Base-by-base conservation (phyloP, 2,329 filamentous ascomycete species). In the Amphichorda felina region DNA sequence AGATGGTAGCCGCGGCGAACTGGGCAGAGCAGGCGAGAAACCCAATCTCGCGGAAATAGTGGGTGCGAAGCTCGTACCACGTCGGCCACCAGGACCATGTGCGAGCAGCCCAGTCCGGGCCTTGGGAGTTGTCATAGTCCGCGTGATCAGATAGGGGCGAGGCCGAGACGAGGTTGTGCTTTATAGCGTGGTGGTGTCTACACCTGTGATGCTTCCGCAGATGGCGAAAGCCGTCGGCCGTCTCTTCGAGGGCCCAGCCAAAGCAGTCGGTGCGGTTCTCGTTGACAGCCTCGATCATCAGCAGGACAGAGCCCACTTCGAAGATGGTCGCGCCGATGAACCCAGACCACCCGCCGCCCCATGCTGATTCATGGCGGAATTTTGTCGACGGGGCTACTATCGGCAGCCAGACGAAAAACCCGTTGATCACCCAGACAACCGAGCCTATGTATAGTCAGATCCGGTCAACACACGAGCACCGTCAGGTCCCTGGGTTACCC, bases 241-340 rank as follows among this genome's bases (percentile, higher is more conserved):
- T 31, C 8, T 57, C 57, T 41, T 74, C 63, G 2, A 78, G 36
- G 0, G 72, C 73, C 70, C 71, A 77, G 2, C 73, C 73, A 50
- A 78, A 77, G 49, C 72, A 78, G 9, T 64, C 68, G 0, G 63
- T 56, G 15, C 64, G 55, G 42, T 74, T 68, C 43, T 71, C 68
- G 48, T 78, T 79, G 26, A 74, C 57, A 3, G 72, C 71, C 46
- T 79, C 75, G 8, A 75, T 51, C 44, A 77, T 56, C n/a, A 78
- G 54, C 2, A 77, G 48, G 4, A 77, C 43, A 38, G 67, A 69
- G 1, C 72, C 73, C 3, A 72, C 38, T 40, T 74, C 68, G 48
- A 79, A 79, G 4, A 77, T 55, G 2, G 70, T 75, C 1, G 72
- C 72, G 4, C 74, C 74, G 17, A 79, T 60, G 44, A 77, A 75